Conservation (phyloP, 192 early-diverging fungal genomes). For the Allomyces javanicus region DNA sequence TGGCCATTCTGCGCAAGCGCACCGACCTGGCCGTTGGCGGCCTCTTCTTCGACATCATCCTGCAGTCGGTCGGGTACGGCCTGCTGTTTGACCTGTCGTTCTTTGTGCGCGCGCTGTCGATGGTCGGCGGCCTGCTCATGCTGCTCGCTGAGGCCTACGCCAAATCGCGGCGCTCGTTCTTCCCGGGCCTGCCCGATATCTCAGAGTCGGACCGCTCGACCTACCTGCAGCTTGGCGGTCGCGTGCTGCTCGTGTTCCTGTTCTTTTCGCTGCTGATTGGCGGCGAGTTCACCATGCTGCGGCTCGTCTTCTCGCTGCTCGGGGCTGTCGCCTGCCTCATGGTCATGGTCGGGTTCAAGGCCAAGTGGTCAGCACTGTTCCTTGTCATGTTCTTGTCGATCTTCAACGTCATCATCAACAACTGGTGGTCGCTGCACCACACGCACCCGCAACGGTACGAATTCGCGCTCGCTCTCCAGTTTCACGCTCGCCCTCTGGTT, state of each 20-base stretch:
- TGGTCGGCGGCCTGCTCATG: conserved; percentile 85
- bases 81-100: conserved; percentile 75
- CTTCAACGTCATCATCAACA: conserved; percentile 82
- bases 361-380: conserved; percentile 88
- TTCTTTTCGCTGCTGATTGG: conserved; percentile 77
- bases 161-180: conserved; percentile 45
- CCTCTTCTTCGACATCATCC: conserved; percentile 58
- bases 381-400: conserved; percentile 73
- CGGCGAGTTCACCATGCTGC: conserved; percentile 53
- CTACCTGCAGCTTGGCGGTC: conserved; percentile 80
- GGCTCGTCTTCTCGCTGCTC: conserved; percentile 48
- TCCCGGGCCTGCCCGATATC: conserved; percentile 71
- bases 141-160: conserved; percentile 63
- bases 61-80: conserved; percentile 86
- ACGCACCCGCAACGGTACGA: conserved; percentile 44
- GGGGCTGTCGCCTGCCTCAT: conserved; percentile 71
- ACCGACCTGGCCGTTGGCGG: conserved; percentile 69
- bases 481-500: too few relatives aligned
- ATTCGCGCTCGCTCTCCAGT: too few relatives aligned
- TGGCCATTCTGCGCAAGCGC: conserved; percentile 63
- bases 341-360: conserved; percentile 95
- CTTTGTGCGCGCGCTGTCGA: conserved; percentile 82
- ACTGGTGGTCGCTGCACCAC: conserved; percentile 83
- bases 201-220: conserved; percentile 70
- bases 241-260: conserved; percentile 77